These are phyloP conservation scores for Rhizoctonia solani DNA, from an alignment of 1,284 basidiomycete species.

Conservation along the genomic window DNA sequence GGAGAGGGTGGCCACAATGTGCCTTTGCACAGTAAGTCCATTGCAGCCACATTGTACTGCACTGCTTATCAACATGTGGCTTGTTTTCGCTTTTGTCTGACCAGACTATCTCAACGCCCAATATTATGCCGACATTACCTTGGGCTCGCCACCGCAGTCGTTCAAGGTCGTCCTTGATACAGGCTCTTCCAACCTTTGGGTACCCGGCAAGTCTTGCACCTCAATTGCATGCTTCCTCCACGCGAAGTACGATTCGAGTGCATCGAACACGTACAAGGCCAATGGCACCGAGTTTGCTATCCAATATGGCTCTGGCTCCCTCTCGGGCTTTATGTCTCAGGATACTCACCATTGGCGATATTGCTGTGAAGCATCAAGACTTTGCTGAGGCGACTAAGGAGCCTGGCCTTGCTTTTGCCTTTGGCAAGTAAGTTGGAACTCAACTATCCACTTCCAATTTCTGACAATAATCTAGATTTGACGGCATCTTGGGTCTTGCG, in stretches of 20 bases:
- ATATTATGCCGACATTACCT: constrained; percentile 87
- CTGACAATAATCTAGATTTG: constrained; percentile 62
- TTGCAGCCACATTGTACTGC: constrained; percentile 18
- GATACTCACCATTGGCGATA: constrained; percentile 88
- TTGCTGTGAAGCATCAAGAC: constrained; percentile 76
- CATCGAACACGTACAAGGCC: constrained; percentile 86
- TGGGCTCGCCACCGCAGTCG: constrained; percentile 80
- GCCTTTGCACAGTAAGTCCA: constrained; percentile 81
- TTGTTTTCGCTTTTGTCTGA: constrained; percentile 31
- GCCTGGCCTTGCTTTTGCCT: constrained; percentile 96
- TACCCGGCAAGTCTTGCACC: constrained; percentile 85
- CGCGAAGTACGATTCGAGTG: constrained; percentile 85
- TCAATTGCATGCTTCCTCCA: constrained; percentile 99
- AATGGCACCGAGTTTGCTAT: constrained; percentile 94
- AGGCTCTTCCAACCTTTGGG: constrained; percentile 92
- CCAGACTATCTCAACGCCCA: constrained; percentile 97
- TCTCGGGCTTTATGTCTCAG: constrained; percentile 94
- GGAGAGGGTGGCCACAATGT: constrained; percentile 82
- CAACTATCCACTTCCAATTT: neutral
- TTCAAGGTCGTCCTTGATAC: constrained; percentile 91
- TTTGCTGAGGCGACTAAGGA: constrained; percentile 98
- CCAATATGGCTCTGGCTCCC: constrained; percentile 94
- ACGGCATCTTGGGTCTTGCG: constrained; percentile 93
- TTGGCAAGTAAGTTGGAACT: constrained; percentile 72
- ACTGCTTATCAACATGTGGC: constrained; percentile 22